phyloP scores from a whole-genome alignment of 2,329 filamentous ascomycete species.

The Thelonectria olida region DNA sequence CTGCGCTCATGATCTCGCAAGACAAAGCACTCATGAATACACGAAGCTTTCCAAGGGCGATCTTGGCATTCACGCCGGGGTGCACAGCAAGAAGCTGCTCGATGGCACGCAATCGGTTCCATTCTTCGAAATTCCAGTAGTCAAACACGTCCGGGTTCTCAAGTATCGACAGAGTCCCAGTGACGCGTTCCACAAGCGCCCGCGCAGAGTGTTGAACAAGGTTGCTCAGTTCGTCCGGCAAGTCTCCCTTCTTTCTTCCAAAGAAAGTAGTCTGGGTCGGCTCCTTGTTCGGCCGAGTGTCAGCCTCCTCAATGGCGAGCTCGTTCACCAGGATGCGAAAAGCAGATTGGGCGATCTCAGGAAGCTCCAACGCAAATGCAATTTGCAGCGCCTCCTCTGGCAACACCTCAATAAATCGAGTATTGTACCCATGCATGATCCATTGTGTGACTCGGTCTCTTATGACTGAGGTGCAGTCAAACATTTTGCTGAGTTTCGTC shows the following conservation, averaged over 20 bases:
- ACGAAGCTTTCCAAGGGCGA: constrained; percentile 30
- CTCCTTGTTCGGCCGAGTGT: constrained; percentile 5
- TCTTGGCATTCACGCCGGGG: not conserved
- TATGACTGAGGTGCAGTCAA: constrained; percentile 59
- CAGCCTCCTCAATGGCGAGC: constrained; percentile 59
- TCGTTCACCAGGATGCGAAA: constrained; percentile 73
- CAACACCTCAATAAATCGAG: constrained; percentile 68
- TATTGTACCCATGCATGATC: constrained; percentile 65
- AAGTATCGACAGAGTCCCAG: constrained; percentile 40
- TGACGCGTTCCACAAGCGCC: constrained; percentile 59
- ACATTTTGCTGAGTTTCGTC: constrained; percentile 67
- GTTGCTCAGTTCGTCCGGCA: constrained; percentile 65
- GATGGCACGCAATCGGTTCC: constrained; percentile 42
- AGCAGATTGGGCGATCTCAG: constrained; percentile 54
- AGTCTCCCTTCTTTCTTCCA: constrained; percentile 56
- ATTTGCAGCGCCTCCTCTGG: constrained; percentile 70
- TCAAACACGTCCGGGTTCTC: constrained; percentile 46
- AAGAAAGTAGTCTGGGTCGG: constrained; percentile 47
- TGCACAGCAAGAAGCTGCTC: constrained; percentile 38
- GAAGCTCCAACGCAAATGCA: constrained; percentile 56
- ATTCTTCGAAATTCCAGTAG: constrained; percentile 43
- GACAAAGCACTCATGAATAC: constrained; percentile 35
- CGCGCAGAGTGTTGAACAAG: constrained; percentile 67
- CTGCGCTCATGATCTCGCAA: constrained; percentile 25
- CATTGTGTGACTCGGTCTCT: constrained; percentile 64